phyloP scores from a whole-genome alignment of 164 flowering plant genomes.

The Berberis thunbergii region DNA sequence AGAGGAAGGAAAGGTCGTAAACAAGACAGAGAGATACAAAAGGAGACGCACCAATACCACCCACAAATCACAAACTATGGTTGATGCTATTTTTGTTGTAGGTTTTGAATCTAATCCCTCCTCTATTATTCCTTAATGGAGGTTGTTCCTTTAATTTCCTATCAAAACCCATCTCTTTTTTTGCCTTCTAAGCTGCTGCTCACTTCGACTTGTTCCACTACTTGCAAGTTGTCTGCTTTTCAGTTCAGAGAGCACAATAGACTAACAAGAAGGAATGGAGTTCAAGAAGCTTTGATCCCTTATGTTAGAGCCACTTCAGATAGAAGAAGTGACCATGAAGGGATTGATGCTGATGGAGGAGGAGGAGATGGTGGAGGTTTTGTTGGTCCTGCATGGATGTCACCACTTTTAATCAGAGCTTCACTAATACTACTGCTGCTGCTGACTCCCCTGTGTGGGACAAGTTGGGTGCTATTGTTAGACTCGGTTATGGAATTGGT shows the following conservation, averaged over 20 bases:
- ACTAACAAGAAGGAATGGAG: not conserved
- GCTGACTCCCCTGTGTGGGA: slow-evolving; percentile 88
- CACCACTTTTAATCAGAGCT: slow-evolving; percentile 52
- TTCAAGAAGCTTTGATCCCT: not conserved
- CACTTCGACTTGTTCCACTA: no score
- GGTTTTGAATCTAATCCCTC: no score
- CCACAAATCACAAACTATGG: no score
- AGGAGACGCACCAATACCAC: no score
- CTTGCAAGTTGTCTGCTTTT: not conserved
- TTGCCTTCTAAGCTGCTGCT: no score
- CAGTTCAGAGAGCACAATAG: not conserved
- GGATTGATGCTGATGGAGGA: slow-evolving; percentile 17
- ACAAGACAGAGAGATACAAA: no score
- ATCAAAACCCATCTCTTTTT: no score
- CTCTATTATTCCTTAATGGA: no score
- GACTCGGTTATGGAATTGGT: slow-evolving; percentile 94
- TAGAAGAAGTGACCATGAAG: slow-evolving; percentile 23
- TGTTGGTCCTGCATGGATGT: slow-evolving; percentile 58
- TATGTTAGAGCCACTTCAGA: slow-evolving; percentile 34
- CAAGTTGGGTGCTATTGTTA: slow-evolving; percentile 72
- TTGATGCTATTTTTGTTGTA: no score
- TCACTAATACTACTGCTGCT: slow-evolving; percentile 21
- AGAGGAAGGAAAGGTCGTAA: no score
- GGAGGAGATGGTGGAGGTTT: slow-evolving; percentile 21
- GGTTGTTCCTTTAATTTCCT: no score